phyloP scores from a whole-genome alignment of 225 moss, liverwort and hornwort genomes.

The Bryoerythrophyllum caledonicum region DNA sequence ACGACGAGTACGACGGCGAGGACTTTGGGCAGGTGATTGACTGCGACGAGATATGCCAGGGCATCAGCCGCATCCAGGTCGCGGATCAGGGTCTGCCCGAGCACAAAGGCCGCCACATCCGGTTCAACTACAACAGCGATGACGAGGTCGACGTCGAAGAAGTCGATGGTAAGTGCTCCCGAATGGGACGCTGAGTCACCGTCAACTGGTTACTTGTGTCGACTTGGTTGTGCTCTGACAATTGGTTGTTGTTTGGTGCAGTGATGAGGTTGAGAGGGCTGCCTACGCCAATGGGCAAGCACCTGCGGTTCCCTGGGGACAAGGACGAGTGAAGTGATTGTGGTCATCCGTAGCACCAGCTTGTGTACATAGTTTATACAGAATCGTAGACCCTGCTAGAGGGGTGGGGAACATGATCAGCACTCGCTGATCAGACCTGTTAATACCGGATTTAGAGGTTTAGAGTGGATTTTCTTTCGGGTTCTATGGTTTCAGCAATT shows the following conservation, averaged over 20 bases:
- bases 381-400: not conserved
- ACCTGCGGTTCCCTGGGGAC: not conserved
- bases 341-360: not conserved
- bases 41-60: constrained; percentile 52
- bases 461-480: too few species aligned
- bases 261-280: constrained; percentile 5
- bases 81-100: constrained; percentile 36
- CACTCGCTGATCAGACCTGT: not conserved
- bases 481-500: not conserved
- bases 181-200: not conserved
- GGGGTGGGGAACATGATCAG: not conserved
- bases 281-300: not conserved
- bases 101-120: constrained; percentile 42
- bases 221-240: too few species aligned
- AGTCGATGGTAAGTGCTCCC: constrained; percentile 26
- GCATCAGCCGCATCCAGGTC: constrained; percentile 42
- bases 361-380: not conserved
- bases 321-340: not conserved
- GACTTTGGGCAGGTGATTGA: constrained; percentile 36
- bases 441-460: not conserved
- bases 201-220: too few species aligned
- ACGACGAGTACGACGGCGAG: constrained; percentile 43
- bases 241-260: not conserved
- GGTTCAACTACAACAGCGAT: constrained; percentile 59
- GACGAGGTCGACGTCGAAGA: constrained; percentile 47